Evolutionary conservation across 2,329 filamentous ascomycete species (phyloP), one percentile per base, ranked within the genome.

Genomic region (Volutella citrinella): DNA sequence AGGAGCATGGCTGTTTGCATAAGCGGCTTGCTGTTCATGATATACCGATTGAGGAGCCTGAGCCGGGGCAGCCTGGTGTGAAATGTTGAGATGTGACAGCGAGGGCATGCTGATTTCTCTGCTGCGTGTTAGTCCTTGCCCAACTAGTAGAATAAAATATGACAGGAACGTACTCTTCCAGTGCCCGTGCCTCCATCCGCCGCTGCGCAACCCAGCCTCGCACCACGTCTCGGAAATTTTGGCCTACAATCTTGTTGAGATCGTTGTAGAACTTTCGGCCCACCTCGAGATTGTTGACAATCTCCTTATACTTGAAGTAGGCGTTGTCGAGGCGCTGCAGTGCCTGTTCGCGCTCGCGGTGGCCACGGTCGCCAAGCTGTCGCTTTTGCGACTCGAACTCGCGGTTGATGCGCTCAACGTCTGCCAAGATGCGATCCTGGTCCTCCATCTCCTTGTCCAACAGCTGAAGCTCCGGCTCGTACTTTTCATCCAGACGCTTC

Each of bases 241-340:
- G 68, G 1, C 80, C 83, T 1, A 95, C 86, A 43, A 97, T 89
- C 61, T 84, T 87, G 28, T 85, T 87, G 5, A 98, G 73, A 55
- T 97, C 90, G 49, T 98, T 98, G 68, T 97, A 98, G 58, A 98
- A 98, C 59, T 93, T 96, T 33, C 91, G 74, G 1, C 88, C 93
- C 0, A 85, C 87, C 46, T 97, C 91, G 4, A 96, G 73, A 55
- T 97, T 95, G 46, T 79, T 87, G 37, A 95, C 80, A 36, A 97
- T 87, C 59, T 98, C 91, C 64, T 95, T 95, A 69, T 97, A 97
- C 64, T 91, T 94, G 61, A 89, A 81, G 58, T 95, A 97, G 1
- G 88, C 91, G 45, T 86, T 89, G 60, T 97, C 91, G 9, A 98
- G 70, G 42, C 77, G 80, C 61, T 98, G 93, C 30, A 98, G 65